A percentile compares a stretch with the other conserved stretches of the same genome.
Conservation (phyloP, 495 filamentous ascomycete species). For the Haplographium delicatum region DNA sequence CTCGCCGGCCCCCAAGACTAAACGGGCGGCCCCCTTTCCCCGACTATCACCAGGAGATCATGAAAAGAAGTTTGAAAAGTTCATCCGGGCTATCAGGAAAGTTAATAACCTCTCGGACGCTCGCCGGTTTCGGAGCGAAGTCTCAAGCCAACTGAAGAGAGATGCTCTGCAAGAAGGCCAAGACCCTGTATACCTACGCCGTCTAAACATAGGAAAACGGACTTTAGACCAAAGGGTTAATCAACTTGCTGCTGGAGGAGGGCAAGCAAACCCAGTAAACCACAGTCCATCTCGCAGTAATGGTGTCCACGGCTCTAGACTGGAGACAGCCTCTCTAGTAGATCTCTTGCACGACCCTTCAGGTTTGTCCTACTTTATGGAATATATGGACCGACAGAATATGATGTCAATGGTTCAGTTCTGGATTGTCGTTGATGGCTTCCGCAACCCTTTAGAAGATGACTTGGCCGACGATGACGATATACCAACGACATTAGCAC, state of each 20-base stretch:
- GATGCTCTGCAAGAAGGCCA: conserved; percentile 73
- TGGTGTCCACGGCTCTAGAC: conserved; percentile 40
- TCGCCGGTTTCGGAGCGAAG: conserved; percentile 81
- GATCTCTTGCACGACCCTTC: conserved; percentile 84
- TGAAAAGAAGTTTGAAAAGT: conserved; percentile 90
- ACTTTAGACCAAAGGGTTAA: conserved; percentile 87
- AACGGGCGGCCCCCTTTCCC: conserved; percentile 59
- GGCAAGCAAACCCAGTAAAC: conserved; percentile 1
- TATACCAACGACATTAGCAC: conserved; percentile 51
- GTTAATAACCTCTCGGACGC: conserved; percentile 93
- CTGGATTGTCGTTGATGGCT: conserved; percentile 96
- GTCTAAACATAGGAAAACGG: conserved; percentile 85
- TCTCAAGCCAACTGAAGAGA: conserved; percentile 86
- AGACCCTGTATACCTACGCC: conserved; percentile 79
- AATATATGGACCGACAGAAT: conserved; percentile 92
- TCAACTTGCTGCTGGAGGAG: conserved; percentile 60
- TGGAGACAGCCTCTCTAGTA: conserved; percentile 67
- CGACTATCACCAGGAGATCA: conserved; percentile 56
- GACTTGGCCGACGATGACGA: conserved; percentile 67
- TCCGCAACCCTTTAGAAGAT: conserved; percentile 93
- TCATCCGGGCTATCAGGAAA: conserved; percentile 83
- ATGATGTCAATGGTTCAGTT: conserved; percentile 92
- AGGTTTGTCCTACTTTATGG: conserved; percentile 97
- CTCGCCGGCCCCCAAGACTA: conserved; percentile 68
- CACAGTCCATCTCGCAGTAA: conserved; percentile 9